Base-by-base conservation (phyloP, 2,329 filamentous ascomycete species). In the Cytospora paraplurivora region DNA sequence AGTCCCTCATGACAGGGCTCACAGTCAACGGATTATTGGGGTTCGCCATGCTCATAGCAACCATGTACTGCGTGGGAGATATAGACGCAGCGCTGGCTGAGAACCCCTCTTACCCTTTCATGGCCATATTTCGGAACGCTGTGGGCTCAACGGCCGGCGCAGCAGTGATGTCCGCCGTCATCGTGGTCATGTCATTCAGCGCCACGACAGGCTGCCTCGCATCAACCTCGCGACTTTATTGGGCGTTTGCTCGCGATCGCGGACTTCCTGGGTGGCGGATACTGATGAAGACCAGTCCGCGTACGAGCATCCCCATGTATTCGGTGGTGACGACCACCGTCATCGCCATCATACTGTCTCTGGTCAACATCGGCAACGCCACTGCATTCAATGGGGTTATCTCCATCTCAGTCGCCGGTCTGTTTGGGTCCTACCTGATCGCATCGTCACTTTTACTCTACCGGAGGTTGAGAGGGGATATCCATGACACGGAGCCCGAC, bases 21-120 rank as follows among this genome's bases (percentile, higher is more conserved):
- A 64, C 77, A 0, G 73, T 86, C 56, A 86, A 86, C 62, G 82
- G 80, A 4, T 68, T 77, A 0, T 72, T 84, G 0, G 85, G 84
- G 0, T 82, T 86, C 52, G 76, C 80, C n/a, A 83, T 86, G 76
- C 69, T 85, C n/a, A 75, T 86, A 15, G 81, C 82, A 0, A 75
- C 84, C 41, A 76, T 84, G 10, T 87, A 86, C 67, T 83, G 80
- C 33, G 74, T 86, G 17, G 78, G 78, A 2, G 75, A 79, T 12
- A 70, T 69, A 0, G 77, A 81, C 0, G 71, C 83, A 3, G 71
- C 72, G 0, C 62, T 71, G 0, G 50, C 62, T 0, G 61, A 67
- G 1, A 70, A 66, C 4, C 56, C 71, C 33, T 68, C 67, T 34
- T 73, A 72, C 54, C 72, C 72, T 1, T 72, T 70, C 53, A 61